Evolutionary conservation across 2,329 filamentous ascomycete species (phyloP).

Genomic region (Cordyceps javanica): DNA sequence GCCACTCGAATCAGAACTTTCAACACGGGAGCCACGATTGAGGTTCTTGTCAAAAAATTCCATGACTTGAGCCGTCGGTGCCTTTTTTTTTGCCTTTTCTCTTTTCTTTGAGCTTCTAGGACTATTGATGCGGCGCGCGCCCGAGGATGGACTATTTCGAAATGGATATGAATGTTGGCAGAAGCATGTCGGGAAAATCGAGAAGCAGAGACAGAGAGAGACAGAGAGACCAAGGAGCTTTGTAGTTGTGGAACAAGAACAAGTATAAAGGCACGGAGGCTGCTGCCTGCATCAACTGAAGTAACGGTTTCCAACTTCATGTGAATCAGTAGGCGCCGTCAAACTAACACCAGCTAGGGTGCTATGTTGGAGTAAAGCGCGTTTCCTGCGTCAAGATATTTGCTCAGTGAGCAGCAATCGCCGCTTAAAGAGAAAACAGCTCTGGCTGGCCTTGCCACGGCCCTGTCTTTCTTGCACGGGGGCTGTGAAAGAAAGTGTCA

Average conservation of each 20-base stretch:
- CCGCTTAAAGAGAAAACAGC: background rate
- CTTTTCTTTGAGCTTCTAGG: background rate
- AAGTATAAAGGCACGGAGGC: background rate
- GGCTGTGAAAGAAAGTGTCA: background rate
- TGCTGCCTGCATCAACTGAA: background rate
- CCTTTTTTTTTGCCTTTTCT: background rate
- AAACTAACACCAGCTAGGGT: background rate
- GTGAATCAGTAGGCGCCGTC: background rate
- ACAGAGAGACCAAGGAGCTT: background rate
- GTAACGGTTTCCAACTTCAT: background rate
- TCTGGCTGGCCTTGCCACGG: background rate
- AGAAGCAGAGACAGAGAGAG: background rate
- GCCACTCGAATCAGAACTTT: background rate
- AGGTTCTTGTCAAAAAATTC: background rate
- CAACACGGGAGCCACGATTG: background rate
- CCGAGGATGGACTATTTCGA: background rate
- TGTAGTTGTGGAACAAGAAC: background rate
- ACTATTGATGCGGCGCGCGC: background rate
- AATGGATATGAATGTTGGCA: background rate
- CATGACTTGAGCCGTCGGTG: background rate
- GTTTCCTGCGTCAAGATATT: background rate
- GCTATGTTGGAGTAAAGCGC: background rate
- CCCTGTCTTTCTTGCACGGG: background rate
- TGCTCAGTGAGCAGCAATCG: background rate
- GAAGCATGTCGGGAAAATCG: background rate